These are phyloP conservation scores for Cucumis variabilis DNA, from an alignment of 331 rosid species.

Conservation along the genomic window DNA sequence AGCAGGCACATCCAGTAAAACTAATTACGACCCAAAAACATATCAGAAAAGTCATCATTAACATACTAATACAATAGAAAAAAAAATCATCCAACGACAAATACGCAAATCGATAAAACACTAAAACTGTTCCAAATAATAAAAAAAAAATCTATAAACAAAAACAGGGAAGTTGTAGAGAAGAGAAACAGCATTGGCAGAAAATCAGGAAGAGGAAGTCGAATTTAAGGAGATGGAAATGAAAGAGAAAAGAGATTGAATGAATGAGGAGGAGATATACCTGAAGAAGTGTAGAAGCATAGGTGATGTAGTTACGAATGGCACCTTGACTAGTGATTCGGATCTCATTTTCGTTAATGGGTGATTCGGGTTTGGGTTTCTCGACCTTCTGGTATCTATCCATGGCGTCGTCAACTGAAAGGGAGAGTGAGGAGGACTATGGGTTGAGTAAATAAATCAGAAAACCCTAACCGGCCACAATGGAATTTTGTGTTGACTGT, in stretches of 20 bases:
- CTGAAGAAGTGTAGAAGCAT: conserved; percentile 92
- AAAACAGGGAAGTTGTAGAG: background rate
- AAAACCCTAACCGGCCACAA: conserved; percentile 27
- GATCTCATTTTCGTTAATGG: conserved; percentile 93
- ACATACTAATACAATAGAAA: background rate
- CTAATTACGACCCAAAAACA: background rate
- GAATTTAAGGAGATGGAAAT: conserved; percentile 32
- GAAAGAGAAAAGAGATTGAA: conserved; percentile 54
- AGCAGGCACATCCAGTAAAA: background rate
- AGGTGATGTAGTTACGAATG: conserved; percentile 96
- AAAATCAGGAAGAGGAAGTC: background rate
- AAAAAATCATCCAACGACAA: background rate
- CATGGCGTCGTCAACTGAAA: conserved; percentile 45
- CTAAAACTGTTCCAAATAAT: background rate
- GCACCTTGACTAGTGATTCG: conserved; percentile 97
- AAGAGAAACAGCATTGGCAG: background rate
- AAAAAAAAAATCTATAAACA: background rate
- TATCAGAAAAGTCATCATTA: background rate
- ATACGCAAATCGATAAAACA: background rate
- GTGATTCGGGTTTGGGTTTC: conserved; percentile 79
- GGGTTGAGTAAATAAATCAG: conserved; percentile 34
- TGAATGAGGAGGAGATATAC: conserved; percentile 29
- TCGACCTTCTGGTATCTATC: conserved; percentile 95
- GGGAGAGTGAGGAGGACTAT: background rate
- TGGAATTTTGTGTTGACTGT: background rate